These are phyloP conservation scores for Peronosclerospora sorghi DNA, from an alignment of 352 stramenopile species.

Conservation along the genomic window DNA sequence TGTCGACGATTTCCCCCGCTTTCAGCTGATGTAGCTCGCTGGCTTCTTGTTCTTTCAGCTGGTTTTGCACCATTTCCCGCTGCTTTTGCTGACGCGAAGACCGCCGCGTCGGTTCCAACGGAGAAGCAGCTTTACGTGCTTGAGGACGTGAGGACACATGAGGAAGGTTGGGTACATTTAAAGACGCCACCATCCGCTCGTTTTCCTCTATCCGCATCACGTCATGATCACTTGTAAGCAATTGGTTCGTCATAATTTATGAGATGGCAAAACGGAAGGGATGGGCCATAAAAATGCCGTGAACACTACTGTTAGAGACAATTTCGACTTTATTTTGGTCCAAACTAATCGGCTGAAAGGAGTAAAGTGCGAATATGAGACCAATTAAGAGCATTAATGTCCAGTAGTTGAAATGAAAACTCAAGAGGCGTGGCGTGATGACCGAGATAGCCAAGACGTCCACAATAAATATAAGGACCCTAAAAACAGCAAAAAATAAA, in stretches of 20 bases:
- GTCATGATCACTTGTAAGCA: conserved; percentile 6
- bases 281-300: too few relatives aligned
- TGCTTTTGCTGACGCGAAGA: conserved; percentile 14
- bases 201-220: conserved; percentile 18
- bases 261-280: not conserved
- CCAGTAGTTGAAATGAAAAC: conserved; percentile 56
- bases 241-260: not conserved
- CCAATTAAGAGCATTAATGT: conserved; percentile 26
- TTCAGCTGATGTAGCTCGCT: not conserved
- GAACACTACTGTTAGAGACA: too few relatives aligned
- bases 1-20: not conserved
- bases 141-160: not conserved
- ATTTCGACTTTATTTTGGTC: not conserved
- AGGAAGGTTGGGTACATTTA: conserved; percentile 5
- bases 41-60: not conserved
- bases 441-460: conserved; percentile 45
- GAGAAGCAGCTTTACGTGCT: conserved; percentile 1
- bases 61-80: conserved; percentile 1
- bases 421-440: conserved; percentile 27
- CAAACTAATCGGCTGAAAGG: not conserved
- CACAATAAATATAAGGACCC: conserved; percentile 61
- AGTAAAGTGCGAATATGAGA: conserved; percentile 7
- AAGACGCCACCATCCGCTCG: conserved; percentile 3
- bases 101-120: conserved; percentile 22
- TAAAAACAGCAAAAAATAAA: conserved; percentile 5